These are phyloP conservation scores for Lodderomyces jiufengensis DNA, from an alignment of 1,139 yeast species.

Conservation along the genomic window DNA sequence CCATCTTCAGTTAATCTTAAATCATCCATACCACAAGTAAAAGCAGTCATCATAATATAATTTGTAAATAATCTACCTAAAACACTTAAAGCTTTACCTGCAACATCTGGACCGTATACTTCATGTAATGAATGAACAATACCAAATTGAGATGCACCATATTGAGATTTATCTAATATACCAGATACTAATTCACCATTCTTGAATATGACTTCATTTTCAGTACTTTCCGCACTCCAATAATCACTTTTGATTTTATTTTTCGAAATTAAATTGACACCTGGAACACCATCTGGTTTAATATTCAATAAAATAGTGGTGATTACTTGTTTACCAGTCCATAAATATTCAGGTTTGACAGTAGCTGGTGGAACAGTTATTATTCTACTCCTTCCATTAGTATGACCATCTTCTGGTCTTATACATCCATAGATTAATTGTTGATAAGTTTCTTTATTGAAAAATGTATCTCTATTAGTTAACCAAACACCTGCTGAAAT, in stretches of 20 bases:
- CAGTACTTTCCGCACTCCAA: constrained; percentile 84
- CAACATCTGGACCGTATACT: constrained; percentile 86
- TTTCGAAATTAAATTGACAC: constrained; percentile 75
- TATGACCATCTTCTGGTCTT: constrained; percentile 98
- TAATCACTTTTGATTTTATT: constrained; percentile 93
- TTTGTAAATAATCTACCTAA: constrained; percentile 93
- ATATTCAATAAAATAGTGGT: constrained; percentile 86
- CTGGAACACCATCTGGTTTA: constrained; percentile 84
- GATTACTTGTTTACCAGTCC: constrained; percentile 99
- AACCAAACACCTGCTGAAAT: constrained; percentile 99
- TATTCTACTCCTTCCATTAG: constrained; percentile 59
- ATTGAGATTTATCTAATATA: constrained; percentile 94
- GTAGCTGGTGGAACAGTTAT: constrained; percentile 88
- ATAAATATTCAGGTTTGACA: constrained; percentile 78
- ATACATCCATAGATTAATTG: constrained; percentile 91
- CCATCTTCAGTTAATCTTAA: constrained; percentile 89
- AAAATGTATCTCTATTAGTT: constrained; percentile 86
- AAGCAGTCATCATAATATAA: constrained; percentile 87
- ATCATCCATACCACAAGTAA: constrained; percentile 99
- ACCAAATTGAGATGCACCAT: constrained; percentile 98
- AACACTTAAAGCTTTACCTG: constrained; percentile 86
- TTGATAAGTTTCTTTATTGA: constrained; percentile 88
- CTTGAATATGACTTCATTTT: constrained; percentile 80
- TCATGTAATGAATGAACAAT: constrained; percentile 95
- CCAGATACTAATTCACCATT: constrained; percentile 90